A percentile compares a stretch with the other conserved stretches of the same genome.
These are phyloP conservation scores for Singerocomus inundabilis DNA, from an alignment of 1,284 basidiomycete genomes.

Conservation along the genomic window DNA sequence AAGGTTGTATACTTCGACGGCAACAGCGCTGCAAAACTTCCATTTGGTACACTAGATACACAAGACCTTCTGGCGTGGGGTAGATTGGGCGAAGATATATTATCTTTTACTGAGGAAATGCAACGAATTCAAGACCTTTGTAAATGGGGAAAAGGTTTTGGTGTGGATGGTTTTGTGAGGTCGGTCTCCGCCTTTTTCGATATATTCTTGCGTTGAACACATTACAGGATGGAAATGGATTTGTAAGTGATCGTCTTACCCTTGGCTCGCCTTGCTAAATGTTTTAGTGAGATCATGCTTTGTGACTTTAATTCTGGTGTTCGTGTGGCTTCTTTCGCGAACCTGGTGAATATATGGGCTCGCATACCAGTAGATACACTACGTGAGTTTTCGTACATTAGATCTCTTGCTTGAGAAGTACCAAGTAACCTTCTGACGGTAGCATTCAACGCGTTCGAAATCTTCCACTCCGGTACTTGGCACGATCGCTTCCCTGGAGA, in stretches of 20 bases:
- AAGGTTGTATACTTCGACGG: too few relatives aligned
- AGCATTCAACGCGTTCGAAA: too few relatives aligned
- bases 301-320: too few relatives aligned
- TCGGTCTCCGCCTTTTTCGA: slow-evolving; percentile 4
- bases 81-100: slow-evolving; percentile 13
- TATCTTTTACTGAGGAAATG: slow-evolving; percentile 27
- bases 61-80: slow-evolving; percentile 45
- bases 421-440: not conserved
- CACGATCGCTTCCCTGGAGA: slow-evolving; percentile 39
- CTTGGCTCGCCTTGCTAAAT: not conserved
- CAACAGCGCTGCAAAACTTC: too few relatives aligned
- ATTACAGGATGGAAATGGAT: slow-evolving; percentile 45
- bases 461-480: slow-evolving; percentile 24
- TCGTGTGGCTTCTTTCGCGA: slow-evolving; percentile 36
- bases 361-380: fast-evolving
- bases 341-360: slow-evolving; percentile 11
- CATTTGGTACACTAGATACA: slow-evolving; percentile 39
- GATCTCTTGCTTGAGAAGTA: not conserved
- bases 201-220: not conserved
- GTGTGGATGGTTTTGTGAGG: slow-evolving; percentile 43
- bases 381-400: not conserved
- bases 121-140: slow-evolving; percentile 35
- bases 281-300: slow-evolving; percentile 49
- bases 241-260: slow-evolving; percentile 37
- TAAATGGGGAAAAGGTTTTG: slow-evolving; percentile 35